These are phyloP conservation scores for Paramyrothecium roridum DNA, from an alignment of 2,329 filamentous ascomycete species.

Conservation along the genomic window DNA sequence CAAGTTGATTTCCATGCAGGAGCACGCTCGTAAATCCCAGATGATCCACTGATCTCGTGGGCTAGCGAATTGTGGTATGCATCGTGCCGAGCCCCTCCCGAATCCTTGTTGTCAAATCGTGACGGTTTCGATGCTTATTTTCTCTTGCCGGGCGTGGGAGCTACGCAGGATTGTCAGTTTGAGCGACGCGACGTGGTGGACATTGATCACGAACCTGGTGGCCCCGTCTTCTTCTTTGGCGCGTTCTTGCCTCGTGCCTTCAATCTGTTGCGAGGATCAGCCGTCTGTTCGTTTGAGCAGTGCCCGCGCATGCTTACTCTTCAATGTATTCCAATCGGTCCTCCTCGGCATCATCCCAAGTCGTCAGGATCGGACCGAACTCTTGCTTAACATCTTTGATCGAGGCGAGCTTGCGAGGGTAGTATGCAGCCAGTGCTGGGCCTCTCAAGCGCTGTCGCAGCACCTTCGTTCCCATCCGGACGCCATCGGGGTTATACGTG, in stretches of 20 bases:
- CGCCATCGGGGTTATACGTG: constrained; percentile 80
- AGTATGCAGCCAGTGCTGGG: constrained; percentile 82
- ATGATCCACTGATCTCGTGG: no score
- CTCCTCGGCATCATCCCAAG: constrained; percentile 73
- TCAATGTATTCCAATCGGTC: constrained; percentile 74
- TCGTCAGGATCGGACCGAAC: constrained; percentile 64
- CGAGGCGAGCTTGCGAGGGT: constrained; percentile 71
- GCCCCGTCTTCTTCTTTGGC: constrained; percentile 79
- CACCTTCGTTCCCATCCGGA: constrained; percentile 87
- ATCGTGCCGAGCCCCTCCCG: no score
- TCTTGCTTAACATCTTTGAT: constrained; percentile 70
- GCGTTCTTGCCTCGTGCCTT: constrained; percentile 81
- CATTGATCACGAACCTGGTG: constrained; percentile 27
- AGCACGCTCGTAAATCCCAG: no score
- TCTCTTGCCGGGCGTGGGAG: constrained; percentile 23
- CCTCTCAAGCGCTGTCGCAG: constrained; percentile 84
- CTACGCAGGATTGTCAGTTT: constrained; percentile 14
- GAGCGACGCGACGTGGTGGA: background rate
- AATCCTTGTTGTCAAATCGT: no score
- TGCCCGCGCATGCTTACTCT: constrained; percentile 43
- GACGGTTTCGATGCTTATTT: constrained; percentile 15
- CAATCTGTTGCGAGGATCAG: constrained; percentile 46
- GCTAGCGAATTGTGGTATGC: no score
- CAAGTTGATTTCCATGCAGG: no score
- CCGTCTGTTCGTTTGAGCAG: constrained; percentile 1